Base-by-base conservation (phyloP, 495 filamentous ascomycete species). In the Aspergillus nidulans region DNA sequence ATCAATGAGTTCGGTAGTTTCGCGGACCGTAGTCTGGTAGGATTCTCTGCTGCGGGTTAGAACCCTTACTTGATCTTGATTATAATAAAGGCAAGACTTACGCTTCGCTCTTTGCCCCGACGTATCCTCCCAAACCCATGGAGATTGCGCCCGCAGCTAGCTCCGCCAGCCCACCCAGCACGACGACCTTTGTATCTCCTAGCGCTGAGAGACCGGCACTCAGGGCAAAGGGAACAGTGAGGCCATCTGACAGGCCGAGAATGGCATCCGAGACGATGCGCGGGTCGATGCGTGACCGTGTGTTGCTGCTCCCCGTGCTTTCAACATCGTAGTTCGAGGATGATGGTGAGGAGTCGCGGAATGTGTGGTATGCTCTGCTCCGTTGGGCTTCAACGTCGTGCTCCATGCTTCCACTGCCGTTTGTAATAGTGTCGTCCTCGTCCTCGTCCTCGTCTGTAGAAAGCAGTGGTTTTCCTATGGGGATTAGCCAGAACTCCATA, bases 51-150 rank as follows among this genome's bases (percentile, higher is more conserved):
- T 23, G 13, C 40, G 46, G 21, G 57, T 49, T 13, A 32, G 4
- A 20, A 12, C 9, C 30, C 2, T 3, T 34, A 3, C 55, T 26
- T 19, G n/a, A n/a, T 2, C 4, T 16, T 23, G 12, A n/a, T 15
- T 3, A 10, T 55, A 12, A 28, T 1, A 30, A 41, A 18, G 10
- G n/a, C 13, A 3, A 18, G 26, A 74, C 79, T 66, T 71, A 86
- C 77, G 71, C 74, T 74, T 91, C 88, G 56, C 85, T 84, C 63
- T 83, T 83, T 0, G 87, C 85, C 1, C 85, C 85, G 2, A 92
- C 79, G 48, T 82, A 72, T 24, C 80, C 80, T 24, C 80, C 80
- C 18, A 82, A 55, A 1, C 79, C 79, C 79, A 82, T 82, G 23
- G 77, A 79, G 42, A 83, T 76, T 7, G 79, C 79, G 36, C 80